A percentile compares a stretch with the other conserved stretches of the same genome.
Evolutionary conservation across 768 basidiomycete species (phyloP).

Genomic region (Mycena sanguinolenta): DNA sequence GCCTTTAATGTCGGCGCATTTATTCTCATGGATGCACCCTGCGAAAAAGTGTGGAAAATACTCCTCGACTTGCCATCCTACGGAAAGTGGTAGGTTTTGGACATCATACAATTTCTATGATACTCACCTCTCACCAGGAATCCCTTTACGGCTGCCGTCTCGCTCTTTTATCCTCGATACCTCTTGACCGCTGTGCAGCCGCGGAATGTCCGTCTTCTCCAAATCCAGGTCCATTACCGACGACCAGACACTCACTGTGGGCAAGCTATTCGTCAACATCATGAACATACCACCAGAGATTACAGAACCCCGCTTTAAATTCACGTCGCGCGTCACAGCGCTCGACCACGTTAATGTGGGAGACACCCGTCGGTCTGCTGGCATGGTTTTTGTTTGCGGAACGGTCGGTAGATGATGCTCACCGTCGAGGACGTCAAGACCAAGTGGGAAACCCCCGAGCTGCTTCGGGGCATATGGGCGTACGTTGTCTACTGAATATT

Average conservation of each 20-base stretch:
- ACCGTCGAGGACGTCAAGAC: constrained; percentile 66
- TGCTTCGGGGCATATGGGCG: constrained; percentile 67
- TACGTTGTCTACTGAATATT: constrained; percentile 52
- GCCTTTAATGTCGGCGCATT: too few species aligned
- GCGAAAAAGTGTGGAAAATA: too few species aligned
- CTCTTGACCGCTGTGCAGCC: not conserved
- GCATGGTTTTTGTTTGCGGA: constrained; percentile 33
- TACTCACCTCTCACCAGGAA: not conserved
- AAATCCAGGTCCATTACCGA: not conserved
- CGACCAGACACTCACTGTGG: not conserved
- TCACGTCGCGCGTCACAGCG: too few species aligned
- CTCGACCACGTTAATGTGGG: constrained; percentile 69
- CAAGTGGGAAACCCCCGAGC: constrained; percentile 73
- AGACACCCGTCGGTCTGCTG: constrained; percentile 29
- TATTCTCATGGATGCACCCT: constrained; percentile 58
- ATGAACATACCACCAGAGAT: not conserved
- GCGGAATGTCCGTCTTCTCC: not conserved
- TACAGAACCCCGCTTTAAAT: constrained; percentile 28
- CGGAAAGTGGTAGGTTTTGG: constrained; percentile 65
- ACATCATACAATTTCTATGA: constrained; percentile 39
- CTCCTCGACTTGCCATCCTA: constrained; percentile 73
- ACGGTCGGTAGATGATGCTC: constrained; percentile 76
- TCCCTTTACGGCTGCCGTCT: not conserved
- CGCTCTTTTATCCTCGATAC: not conserved
- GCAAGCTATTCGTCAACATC: not conserved